Percentiles rank a stretch among this genome's conserved stretches.
These are phyloP conservation scores for Adansonia digitata DNA, from an alignment of 345 rosid species.

Conservation along the genomic window DNA sequence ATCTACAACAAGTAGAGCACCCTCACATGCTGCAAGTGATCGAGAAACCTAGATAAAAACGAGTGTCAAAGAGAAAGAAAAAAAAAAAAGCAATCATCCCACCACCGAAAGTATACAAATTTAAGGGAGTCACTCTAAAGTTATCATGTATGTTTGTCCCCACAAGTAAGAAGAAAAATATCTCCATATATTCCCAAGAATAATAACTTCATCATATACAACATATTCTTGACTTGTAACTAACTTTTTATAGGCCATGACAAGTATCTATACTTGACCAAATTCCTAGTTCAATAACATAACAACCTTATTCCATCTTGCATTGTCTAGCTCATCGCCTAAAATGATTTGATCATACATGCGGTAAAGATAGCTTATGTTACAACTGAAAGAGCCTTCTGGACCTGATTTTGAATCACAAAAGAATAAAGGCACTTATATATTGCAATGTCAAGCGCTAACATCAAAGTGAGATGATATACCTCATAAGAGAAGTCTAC, in stretches of 20 bases:
- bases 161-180: not conserved
- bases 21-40: slow-evolving; percentile 99
- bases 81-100: not conserved
- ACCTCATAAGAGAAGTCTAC: slow-evolving; percentile 99
- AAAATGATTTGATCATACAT: not conserved
- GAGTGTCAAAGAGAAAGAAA: not conserved
- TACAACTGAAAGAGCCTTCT: not conserved
- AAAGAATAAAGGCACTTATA: not conserved
- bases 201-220: not conserved
- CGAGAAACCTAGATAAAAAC: slow-evolving; percentile 68
- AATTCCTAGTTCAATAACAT: slow-evolving; percentile 4
- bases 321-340: not conserved
- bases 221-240: not conserved
- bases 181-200: not conserved
- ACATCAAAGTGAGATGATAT: slow-evolving; percentile 8
- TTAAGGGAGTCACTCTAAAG: not conserved
- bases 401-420: not conserved
- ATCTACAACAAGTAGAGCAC: slow-evolving; percentile 98
- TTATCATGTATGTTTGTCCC: not conserved
- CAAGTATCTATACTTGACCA: not conserved
- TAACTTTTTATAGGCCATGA: not conserved
- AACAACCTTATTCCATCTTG: not conserved
- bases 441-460: not conserved
- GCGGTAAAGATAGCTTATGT: not conserved
- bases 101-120: not conserved